phyloP scores from a whole-genome alignment of 1,139 yeast genomes.

The Meyerozyma athensensis region DNA sequence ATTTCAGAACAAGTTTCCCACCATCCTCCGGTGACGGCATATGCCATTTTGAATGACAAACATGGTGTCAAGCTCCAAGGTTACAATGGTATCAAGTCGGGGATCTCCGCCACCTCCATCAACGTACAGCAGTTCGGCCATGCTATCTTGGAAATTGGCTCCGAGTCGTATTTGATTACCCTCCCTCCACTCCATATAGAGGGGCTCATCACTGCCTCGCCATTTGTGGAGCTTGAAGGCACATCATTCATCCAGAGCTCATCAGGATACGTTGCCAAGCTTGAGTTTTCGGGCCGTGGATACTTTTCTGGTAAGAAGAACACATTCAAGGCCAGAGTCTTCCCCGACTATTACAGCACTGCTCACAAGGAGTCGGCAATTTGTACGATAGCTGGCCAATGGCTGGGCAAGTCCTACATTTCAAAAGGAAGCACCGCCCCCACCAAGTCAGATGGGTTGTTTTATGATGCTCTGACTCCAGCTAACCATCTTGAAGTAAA shows the following conservation, averaged over 20 bases:
- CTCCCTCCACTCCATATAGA: conserved; percentile 95
- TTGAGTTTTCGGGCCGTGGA: conserved; percentile 89
- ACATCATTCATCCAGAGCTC: conserved; percentile 77
- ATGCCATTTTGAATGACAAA: conserved; percentile 67
- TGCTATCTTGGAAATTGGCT: conserved; percentile 62
- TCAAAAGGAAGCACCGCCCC: conserved; percentile 39
- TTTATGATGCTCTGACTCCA: conserved; percentile 62
- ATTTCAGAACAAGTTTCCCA: conserved; percentile 91
- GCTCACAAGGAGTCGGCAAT: conserved; percentile 57
- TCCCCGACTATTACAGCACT: conserved; percentile 46
- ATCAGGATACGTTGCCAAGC: conserved; percentile 65
- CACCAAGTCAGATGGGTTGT: conserved; percentile 43
- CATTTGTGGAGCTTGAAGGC: conserved; percentile 87
- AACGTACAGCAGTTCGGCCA: conserved; percentile 91
- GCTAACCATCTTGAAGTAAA: conserved; percentile 65
- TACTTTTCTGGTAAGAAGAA: conserved; percentile 96
- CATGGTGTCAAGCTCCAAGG: conserved; percentile 73
- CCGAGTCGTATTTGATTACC: conserved; percentile 75
- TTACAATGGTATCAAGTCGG: conserved; percentile 82
- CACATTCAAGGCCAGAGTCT: conserved; percentile 80
- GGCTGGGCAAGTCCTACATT: conserved; percentile 73
- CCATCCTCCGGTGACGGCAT: conserved; percentile 95
- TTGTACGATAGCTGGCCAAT: conserved; percentile 81
- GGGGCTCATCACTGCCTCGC: conserved; percentile 85
- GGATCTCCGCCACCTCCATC: conserved; percentile 71